Evolutionary conservation across 371 early-diverging fungal genomes (phyloP), one percentile per base, ranked within the genome.

Genomic region (Rhizopus arrhizus): DNA sequence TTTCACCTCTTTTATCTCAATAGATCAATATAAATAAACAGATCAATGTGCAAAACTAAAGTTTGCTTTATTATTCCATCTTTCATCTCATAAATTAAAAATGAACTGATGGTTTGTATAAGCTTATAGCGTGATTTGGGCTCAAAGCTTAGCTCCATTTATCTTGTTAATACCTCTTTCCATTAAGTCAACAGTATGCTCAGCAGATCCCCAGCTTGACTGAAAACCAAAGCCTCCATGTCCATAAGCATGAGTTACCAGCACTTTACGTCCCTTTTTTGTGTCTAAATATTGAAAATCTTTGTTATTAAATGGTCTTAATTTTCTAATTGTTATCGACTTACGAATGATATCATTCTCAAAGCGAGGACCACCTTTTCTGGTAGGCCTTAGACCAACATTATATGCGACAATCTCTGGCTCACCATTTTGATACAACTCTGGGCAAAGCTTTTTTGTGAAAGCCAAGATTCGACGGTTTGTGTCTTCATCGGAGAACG

Each of bases 221-320:
- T 89, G 87, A 64, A 71, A 76, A 66, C 89, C 91, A 60, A 80
- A 87, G 0, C 89, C 88, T 29, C 90, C 90, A 71, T 94, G 94
- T 0, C 94, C 94, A 74, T 92, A 92, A 57, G 88, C 87, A 71
- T 91, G 89, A 9, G 84, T 80, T 3, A 91, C 71, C 36, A 86
- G 33, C 8, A 88, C 68, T 5, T 56, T 51, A 15, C 62, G 53
- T 2, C 70, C 72, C 1, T 56, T 47, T 15, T 73, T 58, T 15
- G 62, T 73, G 16, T 29, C 48, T 48, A 48, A 48, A 38, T 38
- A 13, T 38, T 29, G 9, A 2, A 28, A 10, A 29, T 5, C 5
- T 5, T 29, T n/a, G 13, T 12, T 10, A 29, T 29, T 10, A 48
- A 22, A 48, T 22, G 1, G 22, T 22, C 22, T 22, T 22, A 48